Evolutionary conservation across 2,329 filamentous ascomycete genomes (phyloP).

Genomic region (Arthroderma sp.): DNA sequence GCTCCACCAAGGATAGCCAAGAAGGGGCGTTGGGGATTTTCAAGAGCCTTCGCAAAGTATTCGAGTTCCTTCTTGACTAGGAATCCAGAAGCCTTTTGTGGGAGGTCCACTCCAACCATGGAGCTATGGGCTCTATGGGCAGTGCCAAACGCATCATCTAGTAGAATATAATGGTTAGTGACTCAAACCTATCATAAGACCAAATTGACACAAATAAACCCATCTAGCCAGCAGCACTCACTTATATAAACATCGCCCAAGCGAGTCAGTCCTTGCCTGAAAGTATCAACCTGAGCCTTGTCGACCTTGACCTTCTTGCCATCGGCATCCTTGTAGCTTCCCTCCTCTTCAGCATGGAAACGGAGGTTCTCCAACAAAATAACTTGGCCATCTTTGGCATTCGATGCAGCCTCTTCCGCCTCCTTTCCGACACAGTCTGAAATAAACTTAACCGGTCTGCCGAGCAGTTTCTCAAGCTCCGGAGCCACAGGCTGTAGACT

Average conservation of each 20-base stretch:
- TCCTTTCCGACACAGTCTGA: conserved; percentile 82
- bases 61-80: conserved; percentile 99
- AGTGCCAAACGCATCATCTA: conserved; percentile 96
- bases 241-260: conserved; percentile 95
- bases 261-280: conserved; percentile 87
- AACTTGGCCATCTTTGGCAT: conserved; percentile 66
- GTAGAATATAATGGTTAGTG: conserved; percentile 3
- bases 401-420: conserved; percentile 79
- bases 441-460: conserved; percentile 73
- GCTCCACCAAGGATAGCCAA: conserved; percentile 95
- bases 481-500: conserved; percentile 82
- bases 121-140: conserved; percentile 97
- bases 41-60: conserved; percentile 95
- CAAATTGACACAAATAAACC: background rate
- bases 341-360: conserved; percentile 97
- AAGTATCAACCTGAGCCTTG: conserved; percentile 79
- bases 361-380: conserved; percentile 94
- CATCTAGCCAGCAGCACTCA: conserved; percentile 34
- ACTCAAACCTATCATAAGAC: background rate
- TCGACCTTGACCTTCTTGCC: conserved; percentile 98
- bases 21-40: conserved; percentile 88
- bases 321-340: conserved; percentile 80
- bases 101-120: conserved; percentile 93
- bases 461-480: conserved; percentile 81
- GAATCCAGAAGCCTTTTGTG: conserved; percentile 95